These are phyloP conservation scores for Auxenochlorella protothecoides DNA, from an alignment of 139 green algal genomes.

Conservation along the genomic window DNA sequence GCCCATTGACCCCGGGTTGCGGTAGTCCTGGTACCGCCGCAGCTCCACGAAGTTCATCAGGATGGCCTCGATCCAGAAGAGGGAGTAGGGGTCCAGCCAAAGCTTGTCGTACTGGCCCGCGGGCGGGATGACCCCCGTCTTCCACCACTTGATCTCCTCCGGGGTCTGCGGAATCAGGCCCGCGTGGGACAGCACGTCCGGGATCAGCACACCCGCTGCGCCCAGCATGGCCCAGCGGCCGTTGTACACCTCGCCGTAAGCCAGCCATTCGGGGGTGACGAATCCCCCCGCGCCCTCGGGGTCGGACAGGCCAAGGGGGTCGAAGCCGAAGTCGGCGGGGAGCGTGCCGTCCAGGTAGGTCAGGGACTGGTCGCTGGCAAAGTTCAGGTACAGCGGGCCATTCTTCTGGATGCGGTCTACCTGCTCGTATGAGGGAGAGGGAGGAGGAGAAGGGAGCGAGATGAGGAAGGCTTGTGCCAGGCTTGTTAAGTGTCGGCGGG, in stretches of 20 bases:
- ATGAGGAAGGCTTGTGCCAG: no score
- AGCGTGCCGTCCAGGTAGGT: conserved; percentile 90
- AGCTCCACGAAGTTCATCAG: conserved; percentile 95
- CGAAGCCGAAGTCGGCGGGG: conserved; percentile 73
- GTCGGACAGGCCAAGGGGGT: conserved; percentile 89
- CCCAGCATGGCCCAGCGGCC: conserved; percentile 93
- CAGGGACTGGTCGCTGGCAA: conserved; percentile 61
- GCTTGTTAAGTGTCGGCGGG: no score
- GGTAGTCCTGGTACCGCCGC: conserved; percentile 65
- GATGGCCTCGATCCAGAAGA: conserved; percentile 93
- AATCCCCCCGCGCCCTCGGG: conserved; percentile 82
- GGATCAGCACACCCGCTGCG: conserved; percentile 84
- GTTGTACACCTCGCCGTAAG: conserved; percentile 71
- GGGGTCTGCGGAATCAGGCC: conserved; percentile 66
- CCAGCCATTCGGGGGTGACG: conserved; percentile 86
- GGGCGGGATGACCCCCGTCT: conserved; percentile 77
- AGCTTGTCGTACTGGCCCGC: conserved; percentile 60
- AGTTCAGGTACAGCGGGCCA: conserved; percentile 38
- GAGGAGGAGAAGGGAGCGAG: no score
- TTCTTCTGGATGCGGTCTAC: conserved; percentile 63
- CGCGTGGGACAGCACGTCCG: conserved; percentile 73
- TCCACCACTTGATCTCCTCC: conserved; percentile 71
- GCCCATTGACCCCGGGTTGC: conserved; percentile 77
- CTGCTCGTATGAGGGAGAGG: conserved; percentile 12
- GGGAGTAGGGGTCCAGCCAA: conserved; percentile 83